Conservation (phyloP, 2,329 filamentous ascomycete species). For the Phyllosticta citriasiana region DNA sequence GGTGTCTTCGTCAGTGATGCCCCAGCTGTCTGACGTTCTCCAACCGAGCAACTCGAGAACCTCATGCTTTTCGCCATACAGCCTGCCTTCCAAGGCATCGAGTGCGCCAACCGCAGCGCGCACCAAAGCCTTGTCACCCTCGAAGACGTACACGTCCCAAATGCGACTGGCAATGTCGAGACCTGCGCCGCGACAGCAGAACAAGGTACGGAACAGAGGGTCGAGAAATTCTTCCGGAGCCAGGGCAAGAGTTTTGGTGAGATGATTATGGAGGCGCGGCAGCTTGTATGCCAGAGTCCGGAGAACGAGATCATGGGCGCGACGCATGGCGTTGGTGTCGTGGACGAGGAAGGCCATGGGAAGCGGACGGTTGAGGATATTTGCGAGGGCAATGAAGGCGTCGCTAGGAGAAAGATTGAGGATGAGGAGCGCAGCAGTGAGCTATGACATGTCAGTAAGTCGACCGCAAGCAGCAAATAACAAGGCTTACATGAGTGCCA, state of each 20-base stretch:
- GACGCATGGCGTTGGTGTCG: constrained; percentile 57
- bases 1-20: constrained; percentile 28
- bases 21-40: constrained; percentile 19
- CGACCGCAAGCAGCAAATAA: background rate
- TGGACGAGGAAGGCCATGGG: constrained; percentile 65
- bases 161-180: constrained; percentile 62
- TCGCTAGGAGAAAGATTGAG: constrained; percentile 58
- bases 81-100: constrained; percentile 38
- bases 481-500: constrained; percentile 58
- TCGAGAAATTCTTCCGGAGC: constrained; percentile 43
- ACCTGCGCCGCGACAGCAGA: constrained; percentile 45
- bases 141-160: constrained; percentile 77
- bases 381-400: constrained; percentile 63
- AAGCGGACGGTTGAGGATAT: constrained; percentile 65
- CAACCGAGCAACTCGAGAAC: constrained; percentile 35
- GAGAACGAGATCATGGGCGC: constrained; percentile 59
- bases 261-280: constrained; percentile 52
- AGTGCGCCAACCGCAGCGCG: constrained; percentile 62
- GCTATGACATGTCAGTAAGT: constrained; percentile 31
- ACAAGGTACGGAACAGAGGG: constrained; percentile 53
- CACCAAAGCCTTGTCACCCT: constrained; percentile 64
- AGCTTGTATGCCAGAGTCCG: constrained; percentile 57
- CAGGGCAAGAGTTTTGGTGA: constrained; percentile 41
- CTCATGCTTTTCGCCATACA: constrained; percentile 37
- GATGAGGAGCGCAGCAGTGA: constrained; percentile 62